Base-by-base conservation (phyloP, 345 rosid genomes). In the Durio zibethinus region DNA sequence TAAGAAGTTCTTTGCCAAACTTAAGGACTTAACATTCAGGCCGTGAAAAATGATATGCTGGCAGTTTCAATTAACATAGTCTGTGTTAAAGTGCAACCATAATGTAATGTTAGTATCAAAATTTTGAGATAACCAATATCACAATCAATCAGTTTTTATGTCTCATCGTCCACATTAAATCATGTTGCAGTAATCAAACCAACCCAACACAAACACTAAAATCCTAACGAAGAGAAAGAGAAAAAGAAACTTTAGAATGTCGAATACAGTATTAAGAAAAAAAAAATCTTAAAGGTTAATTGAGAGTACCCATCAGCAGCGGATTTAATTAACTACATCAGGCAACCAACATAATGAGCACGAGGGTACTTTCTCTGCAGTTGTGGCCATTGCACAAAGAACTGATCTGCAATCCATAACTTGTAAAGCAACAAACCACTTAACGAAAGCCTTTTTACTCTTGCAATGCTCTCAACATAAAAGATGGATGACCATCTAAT, bases 311-410 rank as follows among this genome's bases (percentile, higher is more conserved):
- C 75, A 73, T 52, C 63, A 56, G 48, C 38, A 67, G 83, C 25
- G 56, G 76, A 76, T 72, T 66, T 76, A 75, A 65, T 78, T 64
- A 60, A 73, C 85, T 88, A 92, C 98, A 93, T 96, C 76, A 92
- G 90, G 80, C 98, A 84, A 35, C 97, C 97, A 71, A 92, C 97
- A 78, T 91, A 87, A 54, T 86, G 89, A 74, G 94, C 87, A 73
- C 89, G 90, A 35, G 94, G 86, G 77, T 92, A 90, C 54, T 88
- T 80, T 63, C 79, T 86, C 80, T 87, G 91, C 33, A 92, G 84
- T 57, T 91, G 91, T 7, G 99, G 94, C 98, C 99, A 95, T 50
- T 95, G 98, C 78, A 93, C 97, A 76, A 82, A 93, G 81, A 93
- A 88, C 66, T 90, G 91, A 88, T 96, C 98, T 36, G 94, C 98